phyloP scores from a whole-genome alignment of 2,329 filamentous ascomycete species.

The Aspergillus fructus region DNA sequence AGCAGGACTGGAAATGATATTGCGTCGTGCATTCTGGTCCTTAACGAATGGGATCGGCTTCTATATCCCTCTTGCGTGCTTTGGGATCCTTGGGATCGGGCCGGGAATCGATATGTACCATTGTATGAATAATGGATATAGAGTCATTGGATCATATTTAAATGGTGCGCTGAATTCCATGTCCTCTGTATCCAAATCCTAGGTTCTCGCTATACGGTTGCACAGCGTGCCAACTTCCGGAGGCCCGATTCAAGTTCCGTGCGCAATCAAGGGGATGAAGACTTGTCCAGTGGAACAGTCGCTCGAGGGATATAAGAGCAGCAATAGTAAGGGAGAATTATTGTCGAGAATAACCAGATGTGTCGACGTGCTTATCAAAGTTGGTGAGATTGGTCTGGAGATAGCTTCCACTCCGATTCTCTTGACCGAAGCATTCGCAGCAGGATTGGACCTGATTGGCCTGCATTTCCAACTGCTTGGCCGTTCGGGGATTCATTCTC shows the following conservation, averaged over 20 bases:
- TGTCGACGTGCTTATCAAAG: constrained; percentile 5
- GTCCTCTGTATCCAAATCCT: not conserved
- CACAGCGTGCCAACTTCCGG: not conserved
- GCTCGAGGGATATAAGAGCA: not conserved
- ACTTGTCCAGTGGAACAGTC: not conserved
- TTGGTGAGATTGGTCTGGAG: not conserved
- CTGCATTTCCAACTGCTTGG: not conserved
- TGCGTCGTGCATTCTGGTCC: not conserved
- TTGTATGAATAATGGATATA: not conserved
- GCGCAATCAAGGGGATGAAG: not conserved
- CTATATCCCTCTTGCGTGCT: not conserved
- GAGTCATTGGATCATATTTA: not conserved
- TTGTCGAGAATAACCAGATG: not conserved
- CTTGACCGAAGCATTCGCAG: constrained; percentile 1
- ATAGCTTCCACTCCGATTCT: not conserved
- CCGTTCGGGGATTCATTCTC: not conserved
- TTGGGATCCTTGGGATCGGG: not conserved
- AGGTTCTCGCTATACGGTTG: not conserved
- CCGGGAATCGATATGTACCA: not conserved
- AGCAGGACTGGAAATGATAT: not conserved
- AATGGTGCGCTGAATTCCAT: not conserved
- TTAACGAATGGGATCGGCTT: not conserved
- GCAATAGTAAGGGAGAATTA: not conserved
- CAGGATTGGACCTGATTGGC: constrained; percentile 1
- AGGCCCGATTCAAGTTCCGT: not conserved